These are phyloP conservation scores for Caloboletus inedulis DNA, from an alignment of 1,284 basidiomycete species.

Conservation along the genomic window DNA sequence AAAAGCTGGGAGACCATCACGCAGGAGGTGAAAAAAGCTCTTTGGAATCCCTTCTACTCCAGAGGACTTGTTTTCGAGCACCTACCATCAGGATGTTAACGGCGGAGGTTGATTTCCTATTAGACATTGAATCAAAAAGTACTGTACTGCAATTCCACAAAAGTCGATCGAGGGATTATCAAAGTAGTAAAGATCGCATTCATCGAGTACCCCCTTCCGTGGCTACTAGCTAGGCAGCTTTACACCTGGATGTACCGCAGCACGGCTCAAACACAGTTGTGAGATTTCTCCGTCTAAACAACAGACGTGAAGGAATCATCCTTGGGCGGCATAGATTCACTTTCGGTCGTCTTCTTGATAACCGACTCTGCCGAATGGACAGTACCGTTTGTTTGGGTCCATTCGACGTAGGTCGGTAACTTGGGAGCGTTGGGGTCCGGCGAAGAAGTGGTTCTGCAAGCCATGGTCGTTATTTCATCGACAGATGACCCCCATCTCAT, in stretches of 20 bases:
- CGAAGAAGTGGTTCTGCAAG: slow-evolving; percentile 11
- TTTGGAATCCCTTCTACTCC: background rate
- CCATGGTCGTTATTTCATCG: background rate
- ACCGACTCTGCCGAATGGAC: slow-evolving; percentile 9
- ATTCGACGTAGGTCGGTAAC: slow-evolving; percentile 21
- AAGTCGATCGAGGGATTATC: background rate
- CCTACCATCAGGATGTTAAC: background rate
- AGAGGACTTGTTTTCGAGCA: background rate
- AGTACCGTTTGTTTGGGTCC: slow-evolving; percentile 1
- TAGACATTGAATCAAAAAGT: slow-evolving; percentile 14
- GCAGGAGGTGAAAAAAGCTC: slow-evolving; percentile 50
- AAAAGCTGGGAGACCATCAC: slow-evolving; percentile 65
- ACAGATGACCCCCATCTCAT: background rate
- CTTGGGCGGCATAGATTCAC: slow-evolving; percentile 3
- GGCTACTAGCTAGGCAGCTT: background rate
- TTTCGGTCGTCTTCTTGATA: slow-evolving; percentile 10
- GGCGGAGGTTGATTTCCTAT: background rate
- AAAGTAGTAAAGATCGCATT: background rate
- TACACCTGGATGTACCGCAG: background rate
- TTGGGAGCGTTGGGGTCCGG: slow-evolving; percentile 16
- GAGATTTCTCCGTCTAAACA: slow-evolving; percentile 10
- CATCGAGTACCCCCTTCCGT: background rate
- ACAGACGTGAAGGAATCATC: slow-evolving; percentile 1
- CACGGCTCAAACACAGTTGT: background rate
- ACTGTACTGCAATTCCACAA: slow-evolving; percentile 12